Base-by-base conservation (phyloP, 768 basidiomycete genomes). In the Leucocoprinus sp. region DNA sequence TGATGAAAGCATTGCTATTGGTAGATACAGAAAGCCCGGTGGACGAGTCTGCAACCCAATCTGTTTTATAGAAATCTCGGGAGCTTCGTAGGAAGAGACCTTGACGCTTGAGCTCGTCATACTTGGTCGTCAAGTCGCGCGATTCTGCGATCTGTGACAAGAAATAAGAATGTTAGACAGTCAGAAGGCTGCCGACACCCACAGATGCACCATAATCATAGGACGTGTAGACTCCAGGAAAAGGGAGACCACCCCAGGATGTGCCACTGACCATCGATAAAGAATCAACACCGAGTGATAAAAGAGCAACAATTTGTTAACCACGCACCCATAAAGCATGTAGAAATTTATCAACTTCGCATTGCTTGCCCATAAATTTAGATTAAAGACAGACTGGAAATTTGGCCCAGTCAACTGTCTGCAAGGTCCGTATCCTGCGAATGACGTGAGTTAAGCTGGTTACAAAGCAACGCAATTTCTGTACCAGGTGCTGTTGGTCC, bases 341-440 rank as follows among this genome's bases (percentile, higher is more conserved):
- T 92, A 92, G 50, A 84, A 86, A 54, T 76, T 88, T 48, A 90
- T 78, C 36, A 92, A 55, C 55, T 90, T 92, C 1, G 78, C 84
- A 60, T 90, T 91, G 39, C 75, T 73, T 8, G 88, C 86, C 82
- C 83, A 88, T 36, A 87, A 68, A 42, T 84, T 68, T 47, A 78
- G 71, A 54, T 92, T 78, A 61, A 89, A 91, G 5, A 91, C 90
- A 33, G 78, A 82, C 61, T 80, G 72, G 61, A 88, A 90, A 54
- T 82, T 70, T 1, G 82, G 66, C 2, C 84, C 84, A 8, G 85
- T 89, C 50, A 90, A 64, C 1, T 67, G 61, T 21, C 74, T 69
- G 56, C 87, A 90, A 3, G 72, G 65, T 1, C 64, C 70, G 55
- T 87, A 89, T 34, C 83, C 80, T 77, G 53, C 7, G 21, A 17